Percentiles rank a stretch among this genome's conserved stretches.
phyloP scores from a whole-genome alignment of 2,329 filamentous ascomycete species.

The Nemania sp. region DNA sequence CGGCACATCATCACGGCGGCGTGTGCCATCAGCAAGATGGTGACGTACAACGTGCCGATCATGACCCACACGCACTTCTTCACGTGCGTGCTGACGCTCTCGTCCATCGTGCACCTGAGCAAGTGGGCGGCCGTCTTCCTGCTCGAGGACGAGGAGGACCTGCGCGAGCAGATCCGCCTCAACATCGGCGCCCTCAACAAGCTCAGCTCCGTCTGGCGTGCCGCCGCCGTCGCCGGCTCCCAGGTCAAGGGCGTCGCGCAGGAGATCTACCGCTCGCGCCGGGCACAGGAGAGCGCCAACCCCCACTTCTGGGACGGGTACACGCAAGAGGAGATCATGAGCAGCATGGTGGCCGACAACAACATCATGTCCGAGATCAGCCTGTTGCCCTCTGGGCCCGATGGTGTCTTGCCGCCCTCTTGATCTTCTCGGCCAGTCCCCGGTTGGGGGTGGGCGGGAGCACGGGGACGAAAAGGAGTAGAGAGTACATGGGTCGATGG shows the following conservation, averaged over 20 bases:
- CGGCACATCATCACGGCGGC: conserved; percentile 81
- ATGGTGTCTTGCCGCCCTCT: conserved; percentile 22
- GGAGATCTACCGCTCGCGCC: conserved; percentile 68
- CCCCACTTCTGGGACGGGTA: conserved; percentile 60
- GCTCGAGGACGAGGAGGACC: conserved; percentile 65
- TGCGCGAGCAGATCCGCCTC: conserved; percentile 76
- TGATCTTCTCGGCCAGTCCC: background rate
- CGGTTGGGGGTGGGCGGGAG: too few species aligned
- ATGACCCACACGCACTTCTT: conserved; percentile 82
- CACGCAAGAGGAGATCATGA: conserved; percentile 59
- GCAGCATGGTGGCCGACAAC: conserved; percentile 60
- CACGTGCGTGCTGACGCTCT: conserved; percentile 77
- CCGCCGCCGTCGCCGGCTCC: conserved; percentile 69
- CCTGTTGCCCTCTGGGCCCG: conserved; percentile 37
- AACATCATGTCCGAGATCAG: conserved; percentile 64
- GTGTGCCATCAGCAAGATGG: conserved; percentile 74
- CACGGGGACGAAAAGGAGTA: too few species aligned
- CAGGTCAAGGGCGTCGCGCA: conserved; percentile 81
- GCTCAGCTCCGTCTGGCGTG: conserved; percentile 72
- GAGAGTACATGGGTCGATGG: background rate
- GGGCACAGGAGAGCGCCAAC: conserved; percentile 57
- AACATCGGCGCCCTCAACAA: conserved; percentile 77
- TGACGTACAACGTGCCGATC: conserved; percentile 73
- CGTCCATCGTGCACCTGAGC: conserved; percentile 79
- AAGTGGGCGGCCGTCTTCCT: conserved; percentile 71